Evolutionary conservation across 768 basidiomycete species (phyloP), one percentile per base, ranked within the genome.

Genomic region (Cyclocybe cylindracea): DNA sequence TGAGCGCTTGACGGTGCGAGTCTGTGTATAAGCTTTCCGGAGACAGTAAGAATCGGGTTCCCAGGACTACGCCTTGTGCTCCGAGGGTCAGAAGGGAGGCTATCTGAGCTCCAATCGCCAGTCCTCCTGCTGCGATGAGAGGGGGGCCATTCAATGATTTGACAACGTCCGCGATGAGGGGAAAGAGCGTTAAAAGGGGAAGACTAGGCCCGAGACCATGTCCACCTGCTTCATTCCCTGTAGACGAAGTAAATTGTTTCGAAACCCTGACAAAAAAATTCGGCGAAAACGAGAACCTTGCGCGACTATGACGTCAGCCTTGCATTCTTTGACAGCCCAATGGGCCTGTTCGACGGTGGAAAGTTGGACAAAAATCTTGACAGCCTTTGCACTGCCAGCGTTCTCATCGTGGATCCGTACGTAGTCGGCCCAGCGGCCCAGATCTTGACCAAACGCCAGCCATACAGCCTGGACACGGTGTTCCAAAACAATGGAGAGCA

Each of bases 181-280:
- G 75, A 48, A 91, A 61, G 39, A 92, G 71, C 10, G 78, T 80
- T 48, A 84, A 66, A 47, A 88, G 73, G 1, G 90, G 82, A 35
- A 80, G 78, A 6, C 86, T 81, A 37, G 74, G 62, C 16, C 68
- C 56, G 42, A 76, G 68, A 6, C 88, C 89, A 67, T 93, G 91
- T 24, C 91, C 91, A 7, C 91, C 91, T 36, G 88, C 80, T 68
- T 94, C 91, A 50, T 75, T 81, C 4, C 91, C 91, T 92, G 61
- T 49, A 44, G 19, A 54, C 16, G 51, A 43, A 32, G 50, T 31
- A 33, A 32, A 39, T 38, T 33, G 49, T 42, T 50, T 37, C 51
- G 39, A 53, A 41, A 46, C 14, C 16, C 19, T 33, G 34, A 48
- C 13, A 37, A 51, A 29, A 5, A 44, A 13, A 45, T 41, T 24